Conservation (phyloP, 1,139 yeast species). For the Wickerhamomyces sp. region DNA sequence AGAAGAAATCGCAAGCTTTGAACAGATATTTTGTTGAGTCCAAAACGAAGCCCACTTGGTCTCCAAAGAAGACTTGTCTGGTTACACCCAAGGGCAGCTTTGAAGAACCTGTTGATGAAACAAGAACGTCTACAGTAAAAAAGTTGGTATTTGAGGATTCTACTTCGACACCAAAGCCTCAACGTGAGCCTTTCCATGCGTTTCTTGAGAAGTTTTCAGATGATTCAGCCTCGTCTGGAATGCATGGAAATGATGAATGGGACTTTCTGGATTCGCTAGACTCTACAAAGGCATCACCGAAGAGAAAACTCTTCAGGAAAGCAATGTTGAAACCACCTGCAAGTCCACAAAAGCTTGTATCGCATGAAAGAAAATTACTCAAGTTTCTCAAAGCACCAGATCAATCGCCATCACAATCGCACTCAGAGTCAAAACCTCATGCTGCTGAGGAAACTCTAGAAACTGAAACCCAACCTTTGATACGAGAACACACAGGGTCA, state of each 20-base stretch:
- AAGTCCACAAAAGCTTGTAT: background rate
- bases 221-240: no score
- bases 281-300: no score
- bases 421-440: background rate
- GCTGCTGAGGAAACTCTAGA: slow-evolving; percentile 1
- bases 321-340: background rate
- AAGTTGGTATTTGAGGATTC: no score
- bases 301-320: background rate
- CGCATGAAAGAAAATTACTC: background rate
- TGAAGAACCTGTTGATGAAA: no score
- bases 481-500: slow-evolving; percentile 1
- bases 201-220: no score
- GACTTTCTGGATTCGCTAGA: slow-evolving; percentile 11
- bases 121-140: no score
- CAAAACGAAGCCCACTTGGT: slow-evolving; percentile 14
- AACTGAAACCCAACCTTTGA: slow-evolving; percentile 4
- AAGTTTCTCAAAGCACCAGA: background rate
- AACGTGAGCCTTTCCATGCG: no score
- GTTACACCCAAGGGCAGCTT: no score
- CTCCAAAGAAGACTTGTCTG: background rate
- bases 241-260: slow-evolving; percentile 12
- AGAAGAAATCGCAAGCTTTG: background rate
- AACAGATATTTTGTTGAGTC: slow-evolving; percentile 20
- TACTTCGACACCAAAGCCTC: no score
- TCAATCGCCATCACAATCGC: slow-evolving; percentile 2